Evolutionary conservation across 2,329 filamentous ascomycete species (phyloP).

Genomic region (Diaporthe batatas): DNA sequence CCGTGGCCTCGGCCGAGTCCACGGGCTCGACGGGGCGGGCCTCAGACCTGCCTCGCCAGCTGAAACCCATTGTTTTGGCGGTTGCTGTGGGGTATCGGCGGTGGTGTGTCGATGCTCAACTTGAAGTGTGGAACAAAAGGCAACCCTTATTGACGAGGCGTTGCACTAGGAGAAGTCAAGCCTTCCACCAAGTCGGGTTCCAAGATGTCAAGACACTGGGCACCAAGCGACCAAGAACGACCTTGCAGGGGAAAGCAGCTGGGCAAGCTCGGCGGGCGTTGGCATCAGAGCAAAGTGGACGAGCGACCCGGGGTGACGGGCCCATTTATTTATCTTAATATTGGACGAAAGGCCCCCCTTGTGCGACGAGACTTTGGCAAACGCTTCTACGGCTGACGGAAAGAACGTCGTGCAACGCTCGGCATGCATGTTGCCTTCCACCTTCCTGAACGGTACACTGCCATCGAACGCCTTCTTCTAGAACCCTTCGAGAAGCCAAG

Average conservation of each 20-base stretch:
- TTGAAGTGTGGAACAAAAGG: too few relatives aligned
- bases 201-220: constrained; percentile 27
- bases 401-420: background rate
- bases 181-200: background rate
- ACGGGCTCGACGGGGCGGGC: constrained; percentile 29
- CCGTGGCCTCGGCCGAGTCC: constrained; percentile 31
- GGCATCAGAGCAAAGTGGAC: background rate
- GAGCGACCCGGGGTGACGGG: background rate
- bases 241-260: background rate
- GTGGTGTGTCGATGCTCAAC: too few relatives aligned
- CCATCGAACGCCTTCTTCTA: constrained; percentile 10
- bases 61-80: constrained; percentile 13
- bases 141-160: too few relatives aligned
- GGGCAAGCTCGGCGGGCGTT: constrained; percentile 17
- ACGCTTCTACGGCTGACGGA: background rate
- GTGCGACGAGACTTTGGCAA: background rate
- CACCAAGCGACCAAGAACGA: constrained; percentile 32
- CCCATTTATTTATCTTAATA: constrained; percentile 7
- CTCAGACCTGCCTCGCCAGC: constrained; percentile 27
- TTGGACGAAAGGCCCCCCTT: background rate
- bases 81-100: background rate
- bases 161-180: constrained; percentile 5
- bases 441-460: constrained; percentile 14
- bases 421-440: background rate
- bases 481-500: constrained; percentile 30